A percentile compares a stretch with the other conserved stretches of the same genome.
These are phyloP conservation scores for Flaveria trinervia DNA, from an alignment of 129 eudicot species.

Conservation along the genomic window DNA sequence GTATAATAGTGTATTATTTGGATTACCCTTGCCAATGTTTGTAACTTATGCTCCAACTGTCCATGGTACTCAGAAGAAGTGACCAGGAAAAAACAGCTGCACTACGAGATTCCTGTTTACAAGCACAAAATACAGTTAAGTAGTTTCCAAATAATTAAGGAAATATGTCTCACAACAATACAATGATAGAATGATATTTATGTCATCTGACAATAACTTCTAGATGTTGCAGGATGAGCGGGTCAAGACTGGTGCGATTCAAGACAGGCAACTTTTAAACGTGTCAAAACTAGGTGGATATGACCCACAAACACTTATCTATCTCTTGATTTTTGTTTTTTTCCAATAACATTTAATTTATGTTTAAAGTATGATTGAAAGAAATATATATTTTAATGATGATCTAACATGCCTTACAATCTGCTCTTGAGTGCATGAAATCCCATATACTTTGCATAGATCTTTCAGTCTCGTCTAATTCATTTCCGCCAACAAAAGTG, in stretches of 20 bases:
- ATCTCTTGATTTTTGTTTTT: background rate
- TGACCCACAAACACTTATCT: background rate
- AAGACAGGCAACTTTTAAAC: background rate
- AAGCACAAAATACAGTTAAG: constrained; percentile 29
- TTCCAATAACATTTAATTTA: background rate
- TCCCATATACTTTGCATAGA: constrained; percentile 58
- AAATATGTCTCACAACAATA: no score
- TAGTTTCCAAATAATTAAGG: constrained; percentile 2
- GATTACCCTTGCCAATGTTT: constrained; percentile 55
- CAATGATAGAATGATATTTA: no score
- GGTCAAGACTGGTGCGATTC: background rate
- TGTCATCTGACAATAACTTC: no score
- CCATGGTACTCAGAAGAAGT: constrained; percentile 48
- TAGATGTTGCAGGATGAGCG: no score
- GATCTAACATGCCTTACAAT: constrained; percentile 38
- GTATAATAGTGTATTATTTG: background rate
- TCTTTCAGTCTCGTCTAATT: constrained; percentile 47
- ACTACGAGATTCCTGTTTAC: constrained; percentile 33
- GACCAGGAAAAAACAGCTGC: constrained; percentile 57
- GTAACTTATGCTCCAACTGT: constrained; percentile 46
- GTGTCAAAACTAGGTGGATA: background rate
- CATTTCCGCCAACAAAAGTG: constrained; percentile 54
- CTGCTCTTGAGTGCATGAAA: constrained; percentile 40
- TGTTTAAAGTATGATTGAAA: background rate
- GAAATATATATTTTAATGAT: background rate